phyloP scores from a whole-genome alignment of 208 protist genomes.

The Angomonas desouzai region DNA sequence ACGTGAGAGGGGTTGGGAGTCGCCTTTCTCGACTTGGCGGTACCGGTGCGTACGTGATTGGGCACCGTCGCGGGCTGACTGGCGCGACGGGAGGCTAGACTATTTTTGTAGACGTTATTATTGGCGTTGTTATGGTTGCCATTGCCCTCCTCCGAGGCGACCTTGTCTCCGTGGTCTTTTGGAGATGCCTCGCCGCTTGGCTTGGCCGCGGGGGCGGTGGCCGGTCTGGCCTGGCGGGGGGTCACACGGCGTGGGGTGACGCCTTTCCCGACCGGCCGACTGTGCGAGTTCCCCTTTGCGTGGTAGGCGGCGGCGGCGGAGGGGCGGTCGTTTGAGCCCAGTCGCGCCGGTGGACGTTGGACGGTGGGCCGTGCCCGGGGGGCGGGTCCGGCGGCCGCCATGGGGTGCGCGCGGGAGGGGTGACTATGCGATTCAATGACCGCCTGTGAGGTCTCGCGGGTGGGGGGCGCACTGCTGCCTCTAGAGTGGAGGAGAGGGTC shows the following conservation, averaged over 20 bases:
- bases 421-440: not conserved
- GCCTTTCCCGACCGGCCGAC: not conserved
- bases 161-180: not conserved
- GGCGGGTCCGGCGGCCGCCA: not conserved
- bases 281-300: conserved; percentile 6
- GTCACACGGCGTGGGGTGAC: not conserved
- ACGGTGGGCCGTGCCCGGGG: not conserved
- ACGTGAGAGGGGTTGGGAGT: conserved; percentile 8
- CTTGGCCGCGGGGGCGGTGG: not conserved
- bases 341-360: not conserved
- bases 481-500: not conserved
- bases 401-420: not conserved
- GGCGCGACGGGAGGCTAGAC: not conserved
- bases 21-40: not conserved
- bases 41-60: not conserved
- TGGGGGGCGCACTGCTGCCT: not conserved
- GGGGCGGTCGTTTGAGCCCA: not conserved
- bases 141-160: not conserved
- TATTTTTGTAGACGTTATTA: conserved; percentile 4
- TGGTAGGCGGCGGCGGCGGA: conserved; percentile 11
- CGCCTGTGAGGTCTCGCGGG: not conserved
- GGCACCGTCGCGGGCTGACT: not conserved
- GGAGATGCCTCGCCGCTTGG: not conserved
- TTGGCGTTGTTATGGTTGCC: not conserved
- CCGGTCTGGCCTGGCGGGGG: not conserved